Base-by-base conservation (phyloP, 352 stramenopile species). In the Phytophthora pini region DNA sequence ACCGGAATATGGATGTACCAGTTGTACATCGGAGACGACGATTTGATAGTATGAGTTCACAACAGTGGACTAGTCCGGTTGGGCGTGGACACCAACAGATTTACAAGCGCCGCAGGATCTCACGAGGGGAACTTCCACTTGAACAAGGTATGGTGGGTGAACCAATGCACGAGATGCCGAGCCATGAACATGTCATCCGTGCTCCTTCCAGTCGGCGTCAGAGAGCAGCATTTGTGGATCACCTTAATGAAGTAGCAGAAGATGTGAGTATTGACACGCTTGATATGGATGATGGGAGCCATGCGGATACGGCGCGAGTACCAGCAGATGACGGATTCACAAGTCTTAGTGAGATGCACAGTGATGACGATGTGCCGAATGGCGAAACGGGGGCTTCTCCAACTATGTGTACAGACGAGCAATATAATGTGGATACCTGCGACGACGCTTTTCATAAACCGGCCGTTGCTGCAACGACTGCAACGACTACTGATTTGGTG, bases 51-150 rank as follows among this genome's bases (percentile, higher is more conserved):
- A 40, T 62, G 7, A 65, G 51, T 20, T 67, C 57, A 4, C 46
- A 65, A 22, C 54, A 58, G 13, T 73, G 61, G 68, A 52, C 17
- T 29, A 78, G 51, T 57, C 53, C 56, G 5, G 59, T 24, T 47
- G 64, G 49, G 4, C 57, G 17, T 52, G 59, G 38, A 22, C 46
- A 48, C n/a, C 46, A 50, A 41, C 61, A 53, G 7, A 51, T 70
- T 2, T 63, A 70, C 48, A 79, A 79, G 53, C 73, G 73, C 0
- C 70, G 62, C 26, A 58, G 65, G 13, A 44, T 75, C 50, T 52
- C 56, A 27, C 69, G 47, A 27, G 51, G 58, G 2, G 55, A 27
- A 22, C 7, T 65, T 4, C 26, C 61, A 34, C 29, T 56, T 12
- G 51, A 65, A 6, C 17, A 56, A 56, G 55, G 58, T 2, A 59